These are phyloP conservation scores for Pseudogymnoascus pannorum DNA, from an alignment of 2,329 filamentous ascomycete genomes.

Conservation along the genomic window DNA sequence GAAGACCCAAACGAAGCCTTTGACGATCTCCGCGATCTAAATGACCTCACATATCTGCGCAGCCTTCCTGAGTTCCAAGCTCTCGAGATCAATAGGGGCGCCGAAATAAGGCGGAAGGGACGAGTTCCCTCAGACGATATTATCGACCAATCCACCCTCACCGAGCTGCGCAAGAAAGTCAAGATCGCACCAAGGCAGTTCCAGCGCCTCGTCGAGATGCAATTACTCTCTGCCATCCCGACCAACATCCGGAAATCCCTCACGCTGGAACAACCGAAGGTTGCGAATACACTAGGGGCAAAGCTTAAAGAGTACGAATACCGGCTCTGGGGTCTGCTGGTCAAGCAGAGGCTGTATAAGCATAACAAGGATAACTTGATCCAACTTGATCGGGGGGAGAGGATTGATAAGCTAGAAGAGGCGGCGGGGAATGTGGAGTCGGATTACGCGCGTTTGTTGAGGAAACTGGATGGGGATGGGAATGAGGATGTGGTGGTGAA, in stretches of 20 bases:
- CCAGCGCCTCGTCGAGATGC: slow-evolving; percentile 66
- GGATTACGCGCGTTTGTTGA: slow-evolving; percentile 63
- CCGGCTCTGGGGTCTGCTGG: slow-evolving; percentile 63
- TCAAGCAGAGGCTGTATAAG: slow-evolving; percentile 70
- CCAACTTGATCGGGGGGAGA: slow-evolving; percentile 60
- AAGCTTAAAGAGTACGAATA: slow-evolving; percentile 55
- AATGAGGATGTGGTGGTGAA: slow-evolving; percentile 38
- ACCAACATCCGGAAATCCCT: slow-evolving; percentile 46
- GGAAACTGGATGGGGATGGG: slow-evolving; percentile 21
- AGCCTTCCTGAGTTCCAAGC: slow-evolving; percentile 48
- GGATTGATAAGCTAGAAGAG: slow-evolving; percentile 64
- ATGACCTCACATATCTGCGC: slow-evolving; percentile 61
- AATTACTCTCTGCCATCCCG: slow-evolving; percentile 56
- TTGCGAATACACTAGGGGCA: slow-evolving; percentile 35
- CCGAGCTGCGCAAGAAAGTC: slow-evolving; percentile 48
- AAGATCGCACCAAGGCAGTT: slow-evolving; percentile 78
- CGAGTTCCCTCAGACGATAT: slow-evolving; percentile 44
- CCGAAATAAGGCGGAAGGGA: slow-evolving; percentile 43
- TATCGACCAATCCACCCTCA: slow-evolving; percentile 48
- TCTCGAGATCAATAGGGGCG: slow-evolving; percentile 46
- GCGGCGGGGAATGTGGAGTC: slow-evolving; percentile 61
- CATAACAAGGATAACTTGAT: slow-evolving; percentile 66
- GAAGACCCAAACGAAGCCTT: slow-evolving; percentile 90
- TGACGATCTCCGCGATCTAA: slow-evolving; percentile 69
- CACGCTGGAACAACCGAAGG: slow-evolving; percentile 32